Conservation (phyloP, 2,329 filamentous ascomycete genomes). For the Claviceps purpurea region DNA sequence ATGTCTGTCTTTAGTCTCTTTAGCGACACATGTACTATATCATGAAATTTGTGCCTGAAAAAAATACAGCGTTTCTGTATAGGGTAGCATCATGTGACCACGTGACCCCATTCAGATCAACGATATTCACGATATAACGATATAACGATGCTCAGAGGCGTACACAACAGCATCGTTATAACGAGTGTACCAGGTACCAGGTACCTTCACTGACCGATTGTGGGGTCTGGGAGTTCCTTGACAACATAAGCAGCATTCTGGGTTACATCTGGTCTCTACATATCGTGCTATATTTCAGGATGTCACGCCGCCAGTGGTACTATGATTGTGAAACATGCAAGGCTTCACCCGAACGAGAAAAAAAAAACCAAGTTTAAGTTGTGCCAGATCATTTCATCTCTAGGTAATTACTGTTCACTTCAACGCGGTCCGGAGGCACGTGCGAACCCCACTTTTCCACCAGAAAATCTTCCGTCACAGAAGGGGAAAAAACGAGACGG, state of each 20-base stretch:
- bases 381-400: background rate
- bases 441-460: conserved; percentile 15
- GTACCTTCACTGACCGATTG: background rate
- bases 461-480: conserved; percentile 12
- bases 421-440: conserved; percentile 13
- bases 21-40: too few relatives aligned
- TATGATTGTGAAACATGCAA: background rate
- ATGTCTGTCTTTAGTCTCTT: too few relatives aligned
- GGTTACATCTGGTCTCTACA: background rate
- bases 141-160: too few relatives aligned
- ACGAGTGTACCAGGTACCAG: too few relatives aligned
- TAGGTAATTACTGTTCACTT: background rate
- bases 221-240: background rate
- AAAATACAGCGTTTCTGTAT: too few relatives aligned
- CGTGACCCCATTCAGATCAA: too few relatives aligned
- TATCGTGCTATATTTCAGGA: background rate
- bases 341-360: background rate
- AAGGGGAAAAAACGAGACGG: background rate
- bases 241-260: background rate
- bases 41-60: too few relatives aligned
- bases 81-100: too few relatives aligned
- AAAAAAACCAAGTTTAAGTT: background rate
- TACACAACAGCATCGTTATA: too few relatives aligned
- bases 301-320: background rate
- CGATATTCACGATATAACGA: too few relatives aligned